Evolutionary conservation across 495 filamentous ascomycete genomes (phyloP).

Genomic region (Physcia stellaris): DNA sequence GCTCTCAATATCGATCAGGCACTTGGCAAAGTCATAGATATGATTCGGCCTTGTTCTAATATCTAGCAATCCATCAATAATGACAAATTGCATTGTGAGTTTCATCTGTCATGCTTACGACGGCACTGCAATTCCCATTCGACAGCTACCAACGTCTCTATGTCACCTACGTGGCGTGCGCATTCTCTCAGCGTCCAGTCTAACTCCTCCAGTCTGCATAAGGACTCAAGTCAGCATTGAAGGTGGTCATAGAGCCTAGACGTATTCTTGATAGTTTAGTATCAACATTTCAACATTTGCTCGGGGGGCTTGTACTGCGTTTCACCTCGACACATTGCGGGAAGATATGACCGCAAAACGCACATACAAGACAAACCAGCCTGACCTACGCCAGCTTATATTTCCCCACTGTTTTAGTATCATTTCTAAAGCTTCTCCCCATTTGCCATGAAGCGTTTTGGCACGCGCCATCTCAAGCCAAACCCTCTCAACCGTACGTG

Average conservation of each 20-base stretch:
- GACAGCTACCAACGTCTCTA: slow-evolving; percentile 55
- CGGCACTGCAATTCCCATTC: slow-evolving; percentile 70
- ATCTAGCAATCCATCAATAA: slow-evolving; percentile 23
- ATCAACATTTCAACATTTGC: no score
- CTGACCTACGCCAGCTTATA: slow-evolving; percentile 59
- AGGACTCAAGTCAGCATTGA: no score
- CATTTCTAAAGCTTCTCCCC: slow-evolving; percentile 50
- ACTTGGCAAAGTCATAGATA: slow-evolving; percentile 62
- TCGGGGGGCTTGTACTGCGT: slow-evolving; percentile 22
- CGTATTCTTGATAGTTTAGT: no score
- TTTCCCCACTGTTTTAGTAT: slow-evolving; percentile 59
- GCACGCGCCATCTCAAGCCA: slow-evolving; percentile 57
- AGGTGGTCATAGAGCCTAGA: no score
- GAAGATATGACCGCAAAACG: background rate
- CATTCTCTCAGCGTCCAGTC: slow-evolving; percentile 62
- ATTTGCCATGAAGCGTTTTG: slow-evolving; percentile 45
- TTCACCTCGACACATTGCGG: background rate
- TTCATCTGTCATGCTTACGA: slow-evolving; percentile 31
- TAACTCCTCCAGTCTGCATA: slow-evolving; percentile 56
- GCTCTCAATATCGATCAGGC: slow-evolving; percentile 42
- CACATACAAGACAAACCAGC: slow-evolving; percentile 51
- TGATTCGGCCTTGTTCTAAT: slow-evolving; percentile 48
- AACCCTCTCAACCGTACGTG: slow-evolving; percentile 51
- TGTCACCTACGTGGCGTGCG: slow-evolving; percentile 48
- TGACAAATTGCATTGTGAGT: background rate